These are phyloP conservation scores for Serendipita sp. DNA, from an alignment of 768 basidiomycete genomes.

Conservation along the genomic window DNA sequence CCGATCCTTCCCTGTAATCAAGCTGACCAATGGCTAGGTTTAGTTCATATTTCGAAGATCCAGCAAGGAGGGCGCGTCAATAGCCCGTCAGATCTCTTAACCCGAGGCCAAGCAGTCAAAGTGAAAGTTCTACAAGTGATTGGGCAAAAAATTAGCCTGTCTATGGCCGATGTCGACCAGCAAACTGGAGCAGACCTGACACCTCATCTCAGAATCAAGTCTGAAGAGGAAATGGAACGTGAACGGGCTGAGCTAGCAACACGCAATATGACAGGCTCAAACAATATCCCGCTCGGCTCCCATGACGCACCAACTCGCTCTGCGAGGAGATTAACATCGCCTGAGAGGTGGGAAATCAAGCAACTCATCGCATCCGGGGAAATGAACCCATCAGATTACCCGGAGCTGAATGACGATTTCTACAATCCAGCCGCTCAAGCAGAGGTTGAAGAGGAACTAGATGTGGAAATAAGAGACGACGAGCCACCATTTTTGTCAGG, in stretches of 20 bases:
- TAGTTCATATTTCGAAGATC: conserved; percentile 93
- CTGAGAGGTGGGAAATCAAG: conserved; percentile 99
- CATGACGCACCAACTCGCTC: conserved; percentile 40
- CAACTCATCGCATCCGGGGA: conserved; percentile 94
- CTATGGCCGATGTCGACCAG: conserved; percentile 98
- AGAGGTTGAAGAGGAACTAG: conserved; percentile 90
- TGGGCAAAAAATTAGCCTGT: conserved; percentile 63
- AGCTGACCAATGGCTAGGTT: conserved; percentile 35
- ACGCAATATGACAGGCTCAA: conserved; percentile 62
- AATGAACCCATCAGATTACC: conserved; percentile 82
- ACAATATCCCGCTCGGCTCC: conserved; percentile 61
- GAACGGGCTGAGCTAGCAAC: conserved; percentile 52
- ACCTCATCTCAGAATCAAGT: conserved; percentile 86
- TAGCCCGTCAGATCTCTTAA: conserved; percentile 72
- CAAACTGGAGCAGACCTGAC: conserved; percentile 75
- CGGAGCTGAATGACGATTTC: conserved; percentile 79
- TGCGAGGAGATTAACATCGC: conserved; percentile 82
- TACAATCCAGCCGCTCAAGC: conserved; percentile 56
- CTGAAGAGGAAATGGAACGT: conserved; percentile 74
- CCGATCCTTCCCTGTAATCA: conserved; percentile 6
- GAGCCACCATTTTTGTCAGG: conserved; percentile 93
- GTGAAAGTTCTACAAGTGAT: conserved; percentile 94
- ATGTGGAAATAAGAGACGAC: conserved; percentile 92
- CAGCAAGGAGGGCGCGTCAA: conserved; percentile 72
- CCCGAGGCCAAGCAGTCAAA: conserved; percentile 71